Evolutionary conservation across 441 rosid species (phyloP).

Genomic region (Gossypium aridum): DNA sequence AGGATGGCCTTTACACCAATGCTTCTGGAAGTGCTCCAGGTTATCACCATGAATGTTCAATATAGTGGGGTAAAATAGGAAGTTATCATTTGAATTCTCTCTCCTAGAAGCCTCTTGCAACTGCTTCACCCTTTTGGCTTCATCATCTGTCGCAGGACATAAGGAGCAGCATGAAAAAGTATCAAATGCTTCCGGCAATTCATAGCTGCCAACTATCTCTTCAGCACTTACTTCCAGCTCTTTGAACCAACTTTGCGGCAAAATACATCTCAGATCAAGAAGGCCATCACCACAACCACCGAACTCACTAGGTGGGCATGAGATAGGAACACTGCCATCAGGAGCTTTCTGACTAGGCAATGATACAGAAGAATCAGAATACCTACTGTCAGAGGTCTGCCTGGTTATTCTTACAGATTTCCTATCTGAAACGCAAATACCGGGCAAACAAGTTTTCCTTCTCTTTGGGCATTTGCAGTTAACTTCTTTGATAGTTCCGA

Average conservation of each 20-base stretch:
- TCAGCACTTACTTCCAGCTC: constrained; percentile 84
- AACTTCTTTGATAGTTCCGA: constrained; percentile 32
- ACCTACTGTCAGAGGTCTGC: constrained; percentile 19
- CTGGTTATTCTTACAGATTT: constrained; percentile 24
- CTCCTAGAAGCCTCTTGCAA: constrained; percentile 69
- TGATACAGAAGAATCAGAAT: constrained; percentile 27
- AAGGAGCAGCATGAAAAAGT: constrained; percentile 52
- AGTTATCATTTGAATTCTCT: constrained; percentile 62
- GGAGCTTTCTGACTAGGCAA: constrained; percentile 27
- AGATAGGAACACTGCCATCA: constrained; percentile 30
- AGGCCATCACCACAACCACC: constrained; percentile 61
- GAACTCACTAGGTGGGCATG: constrained; percentile 53
- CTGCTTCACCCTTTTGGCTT: constrained; percentile 36
- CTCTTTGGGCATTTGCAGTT: constrained; percentile 33
- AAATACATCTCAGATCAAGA: constrained; percentile 50
- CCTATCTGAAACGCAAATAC: constrained; percentile 27
- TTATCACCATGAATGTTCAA: constrained; percentile 52
- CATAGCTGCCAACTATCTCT: constrained; percentile 88
- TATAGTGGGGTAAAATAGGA: constrained; percentile 55
- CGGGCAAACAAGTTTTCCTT: constrained; percentile 29
- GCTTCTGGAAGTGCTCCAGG: constrained; percentile 90
- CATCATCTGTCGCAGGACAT: constrained; percentile 48
- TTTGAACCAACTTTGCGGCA: constrained; percentile 49
- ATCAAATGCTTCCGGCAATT: constrained; percentile 70
- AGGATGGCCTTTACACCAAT: constrained; percentile 96